Evolutionary conservation across 306 rosid species (phyloP), one percentile per base, ranked within the genome.

Genomic region (Gleditsia sinensis): DNA sequence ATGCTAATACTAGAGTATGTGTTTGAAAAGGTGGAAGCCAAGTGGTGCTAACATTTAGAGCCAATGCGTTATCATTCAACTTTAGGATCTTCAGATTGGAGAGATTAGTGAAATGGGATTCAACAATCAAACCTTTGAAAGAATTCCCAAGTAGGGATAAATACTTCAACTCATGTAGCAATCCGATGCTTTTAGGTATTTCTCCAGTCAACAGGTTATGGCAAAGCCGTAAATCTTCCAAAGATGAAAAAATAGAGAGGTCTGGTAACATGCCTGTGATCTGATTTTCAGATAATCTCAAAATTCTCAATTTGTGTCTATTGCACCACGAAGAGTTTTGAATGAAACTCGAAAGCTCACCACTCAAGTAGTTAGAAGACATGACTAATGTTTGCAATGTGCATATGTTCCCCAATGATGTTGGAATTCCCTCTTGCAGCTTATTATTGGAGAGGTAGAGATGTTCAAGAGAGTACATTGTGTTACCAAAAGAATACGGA

Each of bases 1-100:
- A 71, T 5, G 39, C 25, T 25, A 71, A n/a, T 2, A 3, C 3
- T 7, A 9, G 0, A 1, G 24, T 55, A 0, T 0, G 1, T 40
- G 56, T 8, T 39, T 55, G 66, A 40, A 71, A 71, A 9, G 56
- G 12, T 24, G 67, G 66, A 7, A 55, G 42, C 67, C 76, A 71
- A 40, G 6, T 56, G 3, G 55, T 51, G 36, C 20, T 25, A 3
- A 71, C 23, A 16, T 0, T 56, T 10, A 56, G 24, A 16, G 28
- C 25, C 42, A 71, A n/a, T 2, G 67, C 25, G 7, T 37, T 71
- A 55, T 5, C 9, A 40, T 12, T 16, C 5, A 72, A 25, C 5
- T 42, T 0, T 32, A 57, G 2, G 0, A 0, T 0, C 2, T 5
- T 27, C 48, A 72, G 19, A 30, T n/a, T 40, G 21, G 67, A 46